These are phyloP conservation scores for Dillenia suffruticosa DNA, from an alignment of 164 flowering plant genomes.

Conservation along the genomic window DNA sequence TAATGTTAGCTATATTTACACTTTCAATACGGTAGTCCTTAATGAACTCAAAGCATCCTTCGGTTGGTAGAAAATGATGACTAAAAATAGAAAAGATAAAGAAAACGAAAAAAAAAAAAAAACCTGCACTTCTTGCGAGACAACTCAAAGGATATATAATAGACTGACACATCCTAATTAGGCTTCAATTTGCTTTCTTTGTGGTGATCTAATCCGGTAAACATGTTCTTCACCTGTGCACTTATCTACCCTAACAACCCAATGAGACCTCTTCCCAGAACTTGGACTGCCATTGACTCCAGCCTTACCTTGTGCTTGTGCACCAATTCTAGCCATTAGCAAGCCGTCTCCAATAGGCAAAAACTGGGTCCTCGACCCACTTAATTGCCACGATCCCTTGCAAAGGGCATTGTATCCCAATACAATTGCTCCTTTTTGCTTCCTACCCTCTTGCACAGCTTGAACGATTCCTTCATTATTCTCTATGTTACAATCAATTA, in stretches of 20 bases:
- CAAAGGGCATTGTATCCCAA: constrained; percentile 69
- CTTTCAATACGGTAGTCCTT: too few species aligned
- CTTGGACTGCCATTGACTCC: constrained; percentile 4
- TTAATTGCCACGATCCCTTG: constrained; percentile 41
- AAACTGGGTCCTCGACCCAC: constrained; percentile 40
- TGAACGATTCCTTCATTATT: constrained; percentile 39
- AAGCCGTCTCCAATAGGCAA: constrained; percentile 79
- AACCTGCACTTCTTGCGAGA: too few species aligned
- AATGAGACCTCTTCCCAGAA: constrained; percentile 39
- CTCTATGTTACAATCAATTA: constrained; percentile 59
- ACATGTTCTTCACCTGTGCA: constrained; percentile 90
- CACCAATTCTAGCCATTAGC: constrained; percentile 39
- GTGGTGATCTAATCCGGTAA: constrained; percentile 45
- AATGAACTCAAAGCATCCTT: too few species aligned
- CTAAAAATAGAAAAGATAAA: too few species aligned
- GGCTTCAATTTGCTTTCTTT: constrained; percentile 14
- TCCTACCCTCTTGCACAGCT: constrained; percentile 24
- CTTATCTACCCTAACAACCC: constrained; percentile 71
- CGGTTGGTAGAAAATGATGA: too few species aligned
- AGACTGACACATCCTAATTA: not conserved
- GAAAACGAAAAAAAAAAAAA: too few species aligned
- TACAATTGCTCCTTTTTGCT: constrained; percentile 29
- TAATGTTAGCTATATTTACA: too few species aligned
- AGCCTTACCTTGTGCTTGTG: constrained; percentile 3
- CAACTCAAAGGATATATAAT: too few species aligned